phyloP scores from a whole-genome alignment of 257 asterid genomes.

The Solanum gracilifrons region DNA sequence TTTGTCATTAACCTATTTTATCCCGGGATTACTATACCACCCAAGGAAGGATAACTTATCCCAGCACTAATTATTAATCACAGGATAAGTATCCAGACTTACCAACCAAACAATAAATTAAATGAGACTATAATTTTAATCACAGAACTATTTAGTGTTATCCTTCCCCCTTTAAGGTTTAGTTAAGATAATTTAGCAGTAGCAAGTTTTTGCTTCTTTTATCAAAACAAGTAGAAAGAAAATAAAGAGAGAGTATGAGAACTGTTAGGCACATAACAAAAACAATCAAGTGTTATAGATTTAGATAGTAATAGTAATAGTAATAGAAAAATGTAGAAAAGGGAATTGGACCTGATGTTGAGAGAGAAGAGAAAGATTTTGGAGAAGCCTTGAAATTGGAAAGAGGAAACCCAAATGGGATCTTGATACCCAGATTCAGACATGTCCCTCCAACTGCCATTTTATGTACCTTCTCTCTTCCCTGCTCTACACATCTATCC shows the following conservation, averaged over 20 bases:
- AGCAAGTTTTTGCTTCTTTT: not conserved
- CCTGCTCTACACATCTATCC: not conserved
- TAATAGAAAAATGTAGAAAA: not conserved
- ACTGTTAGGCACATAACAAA: not conserved
- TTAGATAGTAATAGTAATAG: not conserved
- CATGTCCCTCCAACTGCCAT: not conserved
- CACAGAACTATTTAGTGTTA: too few relatives aligned
- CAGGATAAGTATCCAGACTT: not conserved
- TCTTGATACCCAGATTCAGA: not conserved
- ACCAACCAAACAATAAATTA: too few relatives aligned
- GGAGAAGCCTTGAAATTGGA: not conserved
- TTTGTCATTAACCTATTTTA: not conserved
- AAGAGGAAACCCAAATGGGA: not conserved
- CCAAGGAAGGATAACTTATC: not conserved
- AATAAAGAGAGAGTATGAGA: not conserved
- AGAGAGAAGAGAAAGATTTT: not conserved
- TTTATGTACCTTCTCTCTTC: not conserved
- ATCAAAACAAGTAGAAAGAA: not conserved
- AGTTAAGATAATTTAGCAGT: not conserved
- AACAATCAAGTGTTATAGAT: not conserved
- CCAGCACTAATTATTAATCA: not conserved
- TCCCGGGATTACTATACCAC: not conserved
- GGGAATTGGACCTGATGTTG: not conserved
- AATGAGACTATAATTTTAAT: not conserved
- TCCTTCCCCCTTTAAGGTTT: not conserved